Base-by-base conservation (phyloP, 768 basidiomycete species). In the Tremella fuciformis region DNA sequence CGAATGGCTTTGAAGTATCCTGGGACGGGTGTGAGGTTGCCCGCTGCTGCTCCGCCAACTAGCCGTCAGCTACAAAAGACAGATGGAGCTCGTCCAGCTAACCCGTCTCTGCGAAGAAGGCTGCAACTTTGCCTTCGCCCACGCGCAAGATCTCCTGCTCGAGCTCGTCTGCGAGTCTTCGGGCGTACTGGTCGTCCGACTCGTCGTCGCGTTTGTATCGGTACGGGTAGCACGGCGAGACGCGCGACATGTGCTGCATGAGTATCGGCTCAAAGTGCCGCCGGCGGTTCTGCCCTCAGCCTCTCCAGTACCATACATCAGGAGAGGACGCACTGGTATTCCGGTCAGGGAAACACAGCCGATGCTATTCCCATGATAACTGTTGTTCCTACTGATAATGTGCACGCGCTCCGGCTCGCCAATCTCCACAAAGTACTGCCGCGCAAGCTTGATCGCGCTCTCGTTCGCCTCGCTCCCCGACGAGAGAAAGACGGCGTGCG, bases 401-500 rank as follows among this genome's bases (percentile, higher is more conserved):
- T 90, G 87, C 54, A 64, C 84, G 55, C 90, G 84, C 64, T 86
- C 77, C 0, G 82, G 79, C 73, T 92, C 87, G 1, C 84, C 84
- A 0, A 79, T 84, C 69, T 89, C 88, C 19, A 81, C 70, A 53
- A 46, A 60, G 50, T 70, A 87, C 86, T 91, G 89, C 67, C 86
- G 83, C 34, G 86, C 84, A 2, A 89, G 81, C 46, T 93, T 93
- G 55, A 91, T 81, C 16, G 84, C 86, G 53, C 83, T 83, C 64
- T 93, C 91, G 88, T 90, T 88, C 0, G 91, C 89, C 75, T 93
- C 91, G 0, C 57, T 65, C 83, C 90, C 90, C 75, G 89, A 89
- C 42, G 87, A 85, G 16, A 84, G 81, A 70, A 90, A 90, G 1
- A 83, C 9, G 84, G 77, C 51, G 84, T 83, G 69, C 1, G 86